Conservation (phyloP, 257 asterid genomes). For the Anisodus tanguticus region DNA sequence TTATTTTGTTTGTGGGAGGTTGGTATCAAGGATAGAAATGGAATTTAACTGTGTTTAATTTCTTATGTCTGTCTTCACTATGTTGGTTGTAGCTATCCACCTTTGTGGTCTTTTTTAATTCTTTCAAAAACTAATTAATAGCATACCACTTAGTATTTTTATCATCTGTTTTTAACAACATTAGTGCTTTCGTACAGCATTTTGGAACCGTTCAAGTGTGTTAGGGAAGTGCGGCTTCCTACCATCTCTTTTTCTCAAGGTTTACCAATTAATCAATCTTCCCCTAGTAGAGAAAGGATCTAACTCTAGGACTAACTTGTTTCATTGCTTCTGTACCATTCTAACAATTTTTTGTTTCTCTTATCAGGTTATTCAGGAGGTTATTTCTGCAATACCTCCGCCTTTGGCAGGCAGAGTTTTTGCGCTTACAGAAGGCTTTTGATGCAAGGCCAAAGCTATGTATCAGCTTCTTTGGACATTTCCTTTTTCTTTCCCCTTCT, state of each 20-base stretch:
- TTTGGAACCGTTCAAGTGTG: neutral
- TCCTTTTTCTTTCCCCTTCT: neutral
- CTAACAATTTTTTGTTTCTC: neutral
- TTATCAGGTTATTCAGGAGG: slow-evolving; percentile 74
- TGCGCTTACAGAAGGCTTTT: slow-evolving; percentile 84
- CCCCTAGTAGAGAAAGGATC: neutral
- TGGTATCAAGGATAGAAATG: neutral
- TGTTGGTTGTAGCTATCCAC: neutral
- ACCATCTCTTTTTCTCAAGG: slow-evolving; percentile 5
- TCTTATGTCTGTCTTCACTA: slow-evolving; percentile 6
- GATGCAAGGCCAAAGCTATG: slow-evolving; percentile 20
- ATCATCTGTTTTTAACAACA: neutral
- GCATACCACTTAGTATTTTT: neutral
- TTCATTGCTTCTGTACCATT: neutral
- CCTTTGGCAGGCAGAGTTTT: slow-evolving; percentile 84
- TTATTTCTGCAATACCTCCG: slow-evolving; percentile 65
- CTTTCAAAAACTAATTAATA: neutral
- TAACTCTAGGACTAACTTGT: neutral
- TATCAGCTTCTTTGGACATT: neutral
- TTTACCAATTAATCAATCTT: neutral
- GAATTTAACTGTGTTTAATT: neutral
- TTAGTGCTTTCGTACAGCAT: too few relatives aligned
- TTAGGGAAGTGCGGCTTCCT: neutral
- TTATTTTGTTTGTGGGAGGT: too few relatives aligned
- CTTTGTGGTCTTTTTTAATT: neutral